phyloP scores from a whole-genome alignment of 2,329 filamentous ascomycete genomes.

The Cryoendolithus antarcticus region DNA sequence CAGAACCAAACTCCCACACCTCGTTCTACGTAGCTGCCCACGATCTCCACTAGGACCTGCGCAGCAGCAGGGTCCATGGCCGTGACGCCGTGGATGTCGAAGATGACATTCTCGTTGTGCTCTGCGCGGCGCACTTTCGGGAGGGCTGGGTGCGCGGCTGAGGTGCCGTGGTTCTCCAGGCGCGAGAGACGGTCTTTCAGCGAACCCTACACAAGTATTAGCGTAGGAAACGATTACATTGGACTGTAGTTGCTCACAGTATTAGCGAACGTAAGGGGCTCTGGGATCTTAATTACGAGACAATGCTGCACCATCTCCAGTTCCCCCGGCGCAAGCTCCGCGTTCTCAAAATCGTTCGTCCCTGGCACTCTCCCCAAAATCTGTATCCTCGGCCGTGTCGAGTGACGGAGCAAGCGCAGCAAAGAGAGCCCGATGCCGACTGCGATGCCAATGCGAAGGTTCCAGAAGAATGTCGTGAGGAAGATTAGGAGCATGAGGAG shows the following conservation, averaged over 20 bases:
- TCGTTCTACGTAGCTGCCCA: slow-evolving; percentile 62
- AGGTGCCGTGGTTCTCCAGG: slow-evolving; percentile 84
- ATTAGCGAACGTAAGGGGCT: slow-evolving; percentile 93
- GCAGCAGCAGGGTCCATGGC: slow-evolving; percentile 85
- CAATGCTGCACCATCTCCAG: slow-evolving; percentile 87
- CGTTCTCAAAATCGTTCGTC: slow-evolving; percentile 75
- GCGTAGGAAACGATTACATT: too few relatives aligned
- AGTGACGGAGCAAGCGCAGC: slow-evolving; percentile 78
- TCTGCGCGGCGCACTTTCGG: slow-evolving; percentile 66
- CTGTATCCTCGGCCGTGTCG: slow-evolving; percentile 85
- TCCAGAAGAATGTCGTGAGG: slow-evolving; percentile 86
- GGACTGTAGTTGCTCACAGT: slow-evolving; percentile 44
- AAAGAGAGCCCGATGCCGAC: slow-evolving; percentile 86
- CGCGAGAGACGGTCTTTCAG: slow-evolving; percentile 71
- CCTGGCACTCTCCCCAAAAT: slow-evolving; percentile 83
- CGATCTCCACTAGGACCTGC: slow-evolving; percentile 84
- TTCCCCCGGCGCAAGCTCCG: slow-evolving; percentile 40
- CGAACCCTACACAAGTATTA: too few relatives aligned
- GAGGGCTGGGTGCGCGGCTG: slow-evolving; percentile 70
- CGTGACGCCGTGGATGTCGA: slow-evolving; percentile 96
- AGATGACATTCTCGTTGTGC: slow-evolving; percentile 83
- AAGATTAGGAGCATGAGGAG: slow-evolving; percentile 84
- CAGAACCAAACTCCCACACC: slow-evolving; percentile 70
- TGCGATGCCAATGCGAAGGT: slow-evolving; percentile 82
- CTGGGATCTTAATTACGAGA: slow-evolving; percentile 93